These are phyloP conservation scores for Calycina herbarum DNA, from an alignment of 2,329 filamentous ascomycete species.

Conservation along the genomic window DNA sequence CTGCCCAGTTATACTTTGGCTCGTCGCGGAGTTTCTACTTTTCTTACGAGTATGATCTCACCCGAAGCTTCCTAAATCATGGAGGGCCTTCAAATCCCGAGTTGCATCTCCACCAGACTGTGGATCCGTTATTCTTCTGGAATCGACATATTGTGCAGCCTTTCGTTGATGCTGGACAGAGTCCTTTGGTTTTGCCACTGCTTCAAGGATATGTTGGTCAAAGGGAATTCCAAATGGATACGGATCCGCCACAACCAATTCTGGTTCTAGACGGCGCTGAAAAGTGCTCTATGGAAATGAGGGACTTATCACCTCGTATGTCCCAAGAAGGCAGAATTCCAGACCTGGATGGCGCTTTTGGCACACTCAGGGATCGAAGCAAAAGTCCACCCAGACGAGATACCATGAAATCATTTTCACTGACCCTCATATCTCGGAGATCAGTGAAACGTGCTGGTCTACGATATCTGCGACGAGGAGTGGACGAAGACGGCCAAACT, in stretches of 20 bases:
- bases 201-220: conserved; percentile 96
- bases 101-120: conserved; percentile 67
- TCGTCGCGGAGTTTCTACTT: conserved; percentile 87
- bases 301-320: conserved; percentile 37
- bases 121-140: conserved; percentile 87
- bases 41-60: conserved; percentile 92
- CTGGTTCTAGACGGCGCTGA: conserved; percentile 51
- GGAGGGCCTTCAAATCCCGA: conserved; percentile 44
- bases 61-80: conserved; percentile 56
- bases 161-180: conserved; percentile 72
- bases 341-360: conserved; percentile 8
- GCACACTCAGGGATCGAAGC: neutral
- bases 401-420: conserved; percentile 44
- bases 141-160: conserved; percentile 74
- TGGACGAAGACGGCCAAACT: conserved; percentile 84
- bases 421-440: conserved; percentile 90
- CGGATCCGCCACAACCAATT: conserved; percentile 44
- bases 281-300: conserved; percentile 44
- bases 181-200: conserved; percentile 72
- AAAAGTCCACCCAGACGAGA: conserved; percentile 9
- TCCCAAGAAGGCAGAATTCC: conserved; percentile 7
- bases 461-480: conserved; percentile 83
- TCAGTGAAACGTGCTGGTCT: conserved; percentile 84
- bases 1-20: conserved; percentile 80
- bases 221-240: conserved; percentile 72